phyloP scores from a whole-genome alignment of 208 protist species.

The Leptomonas pyrrhocoris region DNA sequence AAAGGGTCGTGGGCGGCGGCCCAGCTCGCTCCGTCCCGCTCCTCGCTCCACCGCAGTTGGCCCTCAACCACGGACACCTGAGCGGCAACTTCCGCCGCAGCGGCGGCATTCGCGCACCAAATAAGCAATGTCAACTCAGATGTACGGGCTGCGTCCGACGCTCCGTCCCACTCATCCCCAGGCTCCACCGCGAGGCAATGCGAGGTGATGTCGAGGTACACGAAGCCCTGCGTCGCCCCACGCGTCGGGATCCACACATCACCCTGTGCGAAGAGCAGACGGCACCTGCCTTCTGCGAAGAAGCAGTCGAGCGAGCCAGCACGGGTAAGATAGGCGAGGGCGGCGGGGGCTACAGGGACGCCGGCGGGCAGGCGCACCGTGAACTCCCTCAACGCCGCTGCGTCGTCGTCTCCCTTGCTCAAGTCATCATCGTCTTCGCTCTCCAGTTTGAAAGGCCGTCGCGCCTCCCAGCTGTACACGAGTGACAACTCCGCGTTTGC shows the following conservation, averaged over 20 bases:
- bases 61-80: slow-evolving; percentile 22
- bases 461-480: slow-evolving; percentile 35
- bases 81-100: slow-evolving; percentile 9
- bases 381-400: slow-evolving; percentile 7
- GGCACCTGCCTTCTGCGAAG: slow-evolving; percentile 26
- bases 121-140: slow-evolving; percentile 45
- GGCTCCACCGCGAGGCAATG: slow-evolving; percentile 60
- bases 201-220: slow-evolving; percentile 40
- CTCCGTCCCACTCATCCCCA: slow-evolving; percentile 29
- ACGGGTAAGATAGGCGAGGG: slow-evolving; percentile 44
- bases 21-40: slow-evolving; percentile 34
- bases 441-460: slow-evolving; percentile 29
- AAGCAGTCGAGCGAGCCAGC: slow-evolving; percentile 36
- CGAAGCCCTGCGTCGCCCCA: slow-evolving; percentile 27
- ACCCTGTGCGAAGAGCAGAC: slow-evolving; percentile 45
- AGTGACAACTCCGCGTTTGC: slow-evolving; percentile 40
- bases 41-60: slow-evolving; percentile 36
- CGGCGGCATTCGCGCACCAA: slow-evolving; percentile 25
- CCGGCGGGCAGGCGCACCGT: slow-evolving; percentile 15
- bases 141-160: slow-evolving; percentile 16
- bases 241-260: slow-evolving; percentile 59
- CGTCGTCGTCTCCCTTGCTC: neutral
- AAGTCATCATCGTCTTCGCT: neutral
- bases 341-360: slow-evolving; percentile 39
- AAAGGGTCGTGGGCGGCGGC: slow-evolving; percentile 30